Base-by-base conservation (phyloP, 2,329 filamentous ascomycete genomes). In the Venturia nashicola region DNA sequence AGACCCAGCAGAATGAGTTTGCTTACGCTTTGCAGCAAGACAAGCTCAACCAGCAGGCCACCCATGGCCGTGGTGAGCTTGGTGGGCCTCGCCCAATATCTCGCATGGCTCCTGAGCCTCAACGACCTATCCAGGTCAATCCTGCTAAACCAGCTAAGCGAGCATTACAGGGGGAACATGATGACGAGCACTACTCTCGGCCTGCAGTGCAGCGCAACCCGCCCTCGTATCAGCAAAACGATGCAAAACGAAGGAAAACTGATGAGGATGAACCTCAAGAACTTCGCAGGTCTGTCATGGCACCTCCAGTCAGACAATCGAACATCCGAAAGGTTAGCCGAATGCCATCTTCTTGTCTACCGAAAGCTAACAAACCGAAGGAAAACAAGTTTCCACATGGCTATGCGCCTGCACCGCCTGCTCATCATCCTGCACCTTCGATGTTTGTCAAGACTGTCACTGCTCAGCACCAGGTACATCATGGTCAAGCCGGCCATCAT, bases 301-400 rank as follows among this genome's bases (percentile, higher is more conserved):
- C 88, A 16, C 90, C 91, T 62, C 91, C 91, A 6, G 90, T 95
- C 68, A 86, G 92, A 65, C 90, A 91, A 66, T 95, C 90, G 1
- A 86, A 82, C 60, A 82, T 85, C 71, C 81, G 83, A 70, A 92
- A 91, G 83, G 86, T 90, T 77, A 76, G 79, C 65, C 23, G 59
- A 27, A 32, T n/a, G 20, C 20, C 23, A 42, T 27, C n/a, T 16
- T 5, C n/a, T 75, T 76, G 65, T 66, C 71, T 42, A 70, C 73
- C 44, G 71, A 71, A 60, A 69, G 72, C 54, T 65, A 67, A 48
- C 65, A 67, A 59, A 65, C 43, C 88, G 83, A 86, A 89, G 68
- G 77, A 83, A 9, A 77, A 77, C 61, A 89, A 89, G 70, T 82
- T 86, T 74, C 76, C 82, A 16, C 81, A 79, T 66, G 86, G 85